phyloP scores from a whole-genome alignment of 139 green algal species.

The Picochlorum sp. region DNA sequence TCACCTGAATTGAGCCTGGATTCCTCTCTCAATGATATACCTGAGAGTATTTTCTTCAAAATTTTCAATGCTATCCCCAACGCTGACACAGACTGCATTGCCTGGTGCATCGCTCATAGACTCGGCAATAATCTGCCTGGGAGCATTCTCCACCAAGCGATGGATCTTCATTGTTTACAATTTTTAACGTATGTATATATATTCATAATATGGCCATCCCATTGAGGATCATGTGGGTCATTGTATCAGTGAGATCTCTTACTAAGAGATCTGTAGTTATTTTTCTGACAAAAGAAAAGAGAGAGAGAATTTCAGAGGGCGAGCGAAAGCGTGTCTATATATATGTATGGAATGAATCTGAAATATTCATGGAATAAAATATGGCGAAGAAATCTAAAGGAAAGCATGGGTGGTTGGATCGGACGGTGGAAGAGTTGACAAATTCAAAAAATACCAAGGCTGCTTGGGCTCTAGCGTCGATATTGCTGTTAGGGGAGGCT shows the following conservation, averaged over 20 bases:
- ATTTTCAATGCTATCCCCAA: conserved; percentile 40
- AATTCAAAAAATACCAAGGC: conserved; percentile 2
- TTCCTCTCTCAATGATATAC: neutral
- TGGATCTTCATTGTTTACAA: neutral
- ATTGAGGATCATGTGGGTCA: too few species aligned
- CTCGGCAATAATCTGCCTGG: neutral
- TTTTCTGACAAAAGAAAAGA: too few species aligned
- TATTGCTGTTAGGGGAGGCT: conserved; percentile 5
- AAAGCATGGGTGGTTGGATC: neutral
- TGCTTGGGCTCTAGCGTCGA: conserved; percentile 3
- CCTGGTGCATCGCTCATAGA: neutral
- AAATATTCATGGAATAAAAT: too few species aligned
- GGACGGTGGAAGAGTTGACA: neutral
- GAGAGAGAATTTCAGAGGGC: too few species aligned
- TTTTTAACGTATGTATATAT: too few species aligned
- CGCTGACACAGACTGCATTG: conserved; percentile 27
- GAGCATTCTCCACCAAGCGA: neutral
- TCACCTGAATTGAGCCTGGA: too few species aligned
- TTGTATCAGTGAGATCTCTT: neutral
- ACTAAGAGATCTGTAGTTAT: too few species aligned
- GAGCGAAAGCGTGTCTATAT: too few species aligned
- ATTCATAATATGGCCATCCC: too few species aligned
- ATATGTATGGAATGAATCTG: too few species aligned
- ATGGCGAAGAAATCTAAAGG: neutral
- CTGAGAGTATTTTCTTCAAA: conserved; percentile 8